Evolutionary conservation across 805 yeast genomes (phyloP).

Genomic region (Cyberlindnera veronae): DNA sequence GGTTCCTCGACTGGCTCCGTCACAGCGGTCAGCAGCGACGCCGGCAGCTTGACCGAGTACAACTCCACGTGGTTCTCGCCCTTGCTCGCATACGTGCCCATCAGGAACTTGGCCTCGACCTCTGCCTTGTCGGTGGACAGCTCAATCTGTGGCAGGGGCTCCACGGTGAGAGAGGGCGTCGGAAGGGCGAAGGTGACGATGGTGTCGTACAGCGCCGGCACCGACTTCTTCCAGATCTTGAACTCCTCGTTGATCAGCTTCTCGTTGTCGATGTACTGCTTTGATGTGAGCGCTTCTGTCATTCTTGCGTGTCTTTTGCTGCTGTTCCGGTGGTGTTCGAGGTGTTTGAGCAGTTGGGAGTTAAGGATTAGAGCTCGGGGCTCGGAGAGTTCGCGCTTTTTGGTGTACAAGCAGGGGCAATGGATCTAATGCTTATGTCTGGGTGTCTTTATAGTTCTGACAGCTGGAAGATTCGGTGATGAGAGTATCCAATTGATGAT

Average conservation of each 20-base stretch:
- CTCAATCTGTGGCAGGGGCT: constrained; percentile 46
- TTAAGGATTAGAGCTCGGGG: not conserved
- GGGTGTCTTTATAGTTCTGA: too few relatives aligned
- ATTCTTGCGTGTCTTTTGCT: constrained; percentile 2
- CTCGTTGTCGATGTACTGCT: constrained; percentile 51
- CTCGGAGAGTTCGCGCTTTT: too few relatives aligned
- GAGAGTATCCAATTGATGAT: too few relatives aligned
- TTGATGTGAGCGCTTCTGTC: constrained; percentile 8
- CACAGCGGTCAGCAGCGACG: constrained; percentile 39
- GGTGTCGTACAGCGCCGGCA: constrained; percentile 70
- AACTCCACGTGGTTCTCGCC: constrained; percentile 43
- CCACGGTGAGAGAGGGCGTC: constrained; percentile 56
- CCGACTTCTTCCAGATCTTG: constrained; percentile 79
- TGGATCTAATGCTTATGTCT: too few relatives aligned
- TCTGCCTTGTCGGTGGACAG: constrained; percentile 27
- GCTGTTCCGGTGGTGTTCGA: too few relatives aligned
- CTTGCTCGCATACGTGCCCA: constrained; percentile 43
- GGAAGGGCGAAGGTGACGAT: constrained; percentile 57
- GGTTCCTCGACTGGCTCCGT: constrained; percentile 26
- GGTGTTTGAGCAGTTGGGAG: not conserved
- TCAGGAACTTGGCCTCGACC: constrained; percentile 37
- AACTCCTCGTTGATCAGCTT: constrained; percentile 73
- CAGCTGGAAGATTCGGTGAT: too few relatives aligned
- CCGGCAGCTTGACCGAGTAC: constrained; percentile 35
- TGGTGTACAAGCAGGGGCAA: too few relatives aligned